Conservation (phyloP, 108 stramenopile species). For the Fistulifera pelliculosa region DNA sequence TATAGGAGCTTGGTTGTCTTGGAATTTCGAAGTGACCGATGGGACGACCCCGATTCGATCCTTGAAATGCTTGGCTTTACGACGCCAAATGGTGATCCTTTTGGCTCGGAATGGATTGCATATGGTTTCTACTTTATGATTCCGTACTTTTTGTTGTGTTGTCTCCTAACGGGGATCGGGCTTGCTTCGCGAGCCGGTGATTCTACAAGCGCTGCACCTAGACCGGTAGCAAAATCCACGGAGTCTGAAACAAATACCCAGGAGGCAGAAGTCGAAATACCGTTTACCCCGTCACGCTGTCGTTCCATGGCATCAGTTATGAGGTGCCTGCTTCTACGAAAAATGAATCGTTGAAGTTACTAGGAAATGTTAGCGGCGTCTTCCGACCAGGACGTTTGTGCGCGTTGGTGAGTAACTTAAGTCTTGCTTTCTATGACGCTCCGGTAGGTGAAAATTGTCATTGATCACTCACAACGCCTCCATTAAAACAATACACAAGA, state of each 20-base stretch:
- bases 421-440: conserved; percentile 21
- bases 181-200: conserved; percentile 13
- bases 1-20: conserved; percentile 47
- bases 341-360: conserved; percentile 38
- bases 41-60: conserved; percentile 30
- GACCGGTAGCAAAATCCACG: neutral
- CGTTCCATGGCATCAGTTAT: conserved; percentile 58
- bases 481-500: no score
- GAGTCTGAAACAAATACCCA: no score
- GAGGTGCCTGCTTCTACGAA: conserved; percentile 60
- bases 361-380: conserved; percentile 50
- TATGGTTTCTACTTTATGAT: conserved; percentile 48
- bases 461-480: neutral
- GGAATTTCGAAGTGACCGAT: conserved; percentile 28
- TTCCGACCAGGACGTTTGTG: conserved; percentile 58
- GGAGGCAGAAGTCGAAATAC: conserved; percentile 26
- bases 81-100: conserved; percentile 22
- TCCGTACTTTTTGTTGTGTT: conserved; percentile 24
- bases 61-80: conserved; percentile 41
- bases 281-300: conserved; percentile 60
- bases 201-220: neutral
- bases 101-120: conserved; percentile 44
- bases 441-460: conserved; percentile 1
- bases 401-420: conserved; percentile 56
- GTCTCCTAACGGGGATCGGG: conserved; percentile 27